Conservation (phyloP, 1,139 yeast genomes). For the Pneumocystis sp. region DNA sequence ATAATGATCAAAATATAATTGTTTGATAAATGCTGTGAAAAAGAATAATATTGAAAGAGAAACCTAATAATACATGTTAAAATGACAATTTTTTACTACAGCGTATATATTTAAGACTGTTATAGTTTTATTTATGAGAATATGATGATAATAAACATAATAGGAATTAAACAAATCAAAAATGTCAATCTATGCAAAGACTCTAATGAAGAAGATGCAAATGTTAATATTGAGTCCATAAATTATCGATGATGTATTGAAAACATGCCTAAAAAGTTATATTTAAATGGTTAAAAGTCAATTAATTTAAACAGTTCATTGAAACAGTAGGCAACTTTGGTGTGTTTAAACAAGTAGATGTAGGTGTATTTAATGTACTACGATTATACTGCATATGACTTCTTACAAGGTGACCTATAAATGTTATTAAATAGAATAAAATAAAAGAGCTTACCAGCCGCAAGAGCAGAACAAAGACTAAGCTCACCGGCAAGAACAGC, state of each 20-base stretch:
- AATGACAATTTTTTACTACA: too few relatives aligned
- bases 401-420: conserved; percentile 68
- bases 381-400: conserved; percentile 96
- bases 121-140: not conserved
- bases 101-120: too few relatives aligned
- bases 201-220: not conserved
- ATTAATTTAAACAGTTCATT: not conserved
- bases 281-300: not conserved
- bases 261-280: not conserved
- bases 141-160: not conserved
- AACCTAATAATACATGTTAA: too few relatives aligned
- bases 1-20: too few relatives aligned
- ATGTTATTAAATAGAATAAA: not conserved
- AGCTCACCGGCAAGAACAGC: conserved; percentile 94
- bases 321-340: not conserved
- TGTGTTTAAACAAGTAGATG: conserved; percentile 9
- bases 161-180: not conserved
- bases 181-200: not conserved
- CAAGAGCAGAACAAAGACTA: conserved; percentile 84
- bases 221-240: not conserved
- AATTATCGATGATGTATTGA: not conserved
- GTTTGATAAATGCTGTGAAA: too few relatives aligned
- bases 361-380: conserved; percentile 32
- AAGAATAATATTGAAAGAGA: too few relatives aligned
- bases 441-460: conserved; percentile 40